Conservation (phyloP, 2,329 filamentous ascomycete species). For the Neophaeococcomyces mojaviensis region DNA sequence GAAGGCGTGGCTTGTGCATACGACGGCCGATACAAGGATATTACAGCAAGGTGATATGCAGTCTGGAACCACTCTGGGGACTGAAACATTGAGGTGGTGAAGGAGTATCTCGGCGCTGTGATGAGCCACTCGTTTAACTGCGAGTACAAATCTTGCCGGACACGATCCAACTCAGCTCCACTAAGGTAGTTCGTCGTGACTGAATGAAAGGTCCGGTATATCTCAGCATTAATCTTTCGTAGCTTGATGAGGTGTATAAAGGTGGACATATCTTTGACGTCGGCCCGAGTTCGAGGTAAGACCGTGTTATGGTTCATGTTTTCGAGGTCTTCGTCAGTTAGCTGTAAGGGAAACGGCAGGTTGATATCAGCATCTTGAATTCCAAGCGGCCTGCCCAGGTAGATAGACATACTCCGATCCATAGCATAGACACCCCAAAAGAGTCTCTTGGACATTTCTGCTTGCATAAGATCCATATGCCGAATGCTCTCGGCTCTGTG, state of each 20-base stretch:
- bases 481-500: constrained; percentile 19
- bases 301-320: constrained; percentile 4
- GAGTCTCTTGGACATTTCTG: constrained; percentile 25
- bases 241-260: constrained; percentile 25
- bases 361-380: constrained; percentile 24
- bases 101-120: constrained; percentile 22
- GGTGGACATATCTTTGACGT: constrained; percentile 19
- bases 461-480: constrained; percentile 10
- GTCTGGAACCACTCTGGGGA: constrained; percentile 27
- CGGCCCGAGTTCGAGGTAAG: neutral
- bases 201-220: constrained; percentile 21
- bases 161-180: neutral
- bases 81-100: constrained; percentile 22
- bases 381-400: constrained; percentile 22
- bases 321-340: constrained; percentile 16
- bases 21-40: constrained; percentile 23
- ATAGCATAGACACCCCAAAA: constrained; percentile 28
- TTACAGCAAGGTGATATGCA: constrained; percentile 24
- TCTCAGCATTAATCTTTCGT: constrained; percentile 21
- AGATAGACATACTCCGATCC: constrained; percentile 24
- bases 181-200: constrained; percentile 7
- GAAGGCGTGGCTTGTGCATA: constrained; percentile 18
- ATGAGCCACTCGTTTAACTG: constrained; percentile 23
- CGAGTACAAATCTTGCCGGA: constrained; percentile 5
- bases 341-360: constrained; percentile 17